A percentile compares a stretch with the other conserved stretches of the same genome.
phyloP scores from a whole-genome alignment of 202 grass and related monocot genomes.

The Carex arenaria region DNA sequence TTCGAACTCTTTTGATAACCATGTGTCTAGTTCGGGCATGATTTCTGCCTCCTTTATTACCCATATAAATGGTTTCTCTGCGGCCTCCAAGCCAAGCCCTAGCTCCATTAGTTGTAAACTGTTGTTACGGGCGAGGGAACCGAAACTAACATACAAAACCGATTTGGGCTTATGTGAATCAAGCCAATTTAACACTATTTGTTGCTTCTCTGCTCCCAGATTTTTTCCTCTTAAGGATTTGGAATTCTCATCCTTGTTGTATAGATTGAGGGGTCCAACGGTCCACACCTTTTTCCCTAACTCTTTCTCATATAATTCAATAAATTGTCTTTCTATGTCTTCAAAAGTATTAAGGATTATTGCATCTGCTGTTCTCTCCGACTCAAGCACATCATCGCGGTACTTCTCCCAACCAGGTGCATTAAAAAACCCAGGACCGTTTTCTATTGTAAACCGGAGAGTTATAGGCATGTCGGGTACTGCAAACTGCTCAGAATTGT shows the following conservation, averaged over 20 bases:
- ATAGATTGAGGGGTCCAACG: constrained; percentile 42
- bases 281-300: constrained; percentile 36
- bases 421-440: constrained; percentile 31
- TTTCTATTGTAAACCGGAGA: constrained; percentile 7
- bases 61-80: constrained; percentile 43
- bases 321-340: constrained; percentile 29
- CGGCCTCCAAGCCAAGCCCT: constrained; percentile 35
- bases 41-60: constrained; percentile 31
- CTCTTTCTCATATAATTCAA: constrained; percentile 33
- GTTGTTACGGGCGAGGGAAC: constrained; percentile 27
- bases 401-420: constrained; percentile 20
- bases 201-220: background rate
- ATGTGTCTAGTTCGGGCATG: constrained; percentile 8
- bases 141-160: constrained; percentile 56
- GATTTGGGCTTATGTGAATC: constrained; percentile 22
- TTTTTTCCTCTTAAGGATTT: constrained; percentile 34
- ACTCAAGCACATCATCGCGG: constrained; percentile 10
- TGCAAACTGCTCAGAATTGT: constrained; percentile 33
- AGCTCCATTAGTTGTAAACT: constrained; percentile 35
- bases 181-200: constrained; percentile 31
- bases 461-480: constrained; percentile 49
- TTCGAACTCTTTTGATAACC: constrained; percentile 26
- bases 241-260: background rate
- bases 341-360: constrained; percentile 47
- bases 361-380: constrained; percentile 38